phyloP scores from a whole-genome alignment of 345 rosid genomes.

The Geranium rotundifolium region DNA sequence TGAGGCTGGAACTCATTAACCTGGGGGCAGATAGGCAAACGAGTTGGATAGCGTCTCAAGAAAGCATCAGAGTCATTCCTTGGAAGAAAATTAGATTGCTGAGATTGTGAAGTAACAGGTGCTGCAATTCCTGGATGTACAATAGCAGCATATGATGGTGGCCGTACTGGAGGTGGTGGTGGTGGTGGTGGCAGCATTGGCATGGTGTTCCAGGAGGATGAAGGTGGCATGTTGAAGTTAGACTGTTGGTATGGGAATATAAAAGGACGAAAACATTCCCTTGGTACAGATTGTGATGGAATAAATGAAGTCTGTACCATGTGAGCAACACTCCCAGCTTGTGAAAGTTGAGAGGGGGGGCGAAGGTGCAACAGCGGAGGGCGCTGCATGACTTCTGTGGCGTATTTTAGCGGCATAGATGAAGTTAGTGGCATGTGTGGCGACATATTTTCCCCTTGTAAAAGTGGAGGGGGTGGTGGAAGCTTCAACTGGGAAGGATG shows the following conservation, averaged over 20 bases:
- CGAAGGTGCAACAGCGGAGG: constrained; percentile 10
- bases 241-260: constrained; percentile 26
- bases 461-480: constrained; percentile 8
- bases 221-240: constrained; percentile 16
- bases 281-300: constrained; percentile 19
- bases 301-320: constrained; percentile 8
- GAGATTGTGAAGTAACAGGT: constrained; percentile 19
- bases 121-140: constrained; percentile 8
- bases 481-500: constrained; percentile 12
- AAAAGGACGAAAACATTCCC: constrained; percentile 22
- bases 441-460: constrained; percentile 11
- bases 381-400: constrained; percentile 7
- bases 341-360: constrained; percentile 10
- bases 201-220: constrained; percentile 21
- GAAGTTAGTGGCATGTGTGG: constrained; percentile 12
- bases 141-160: constrained; percentile 7
- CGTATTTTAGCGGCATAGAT: constrained; percentile 11
- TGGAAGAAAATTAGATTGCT: constrained; percentile 20
- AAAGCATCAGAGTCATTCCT: constrained; percentile 20
- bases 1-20: constrained; percentile 24
- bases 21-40: constrained; percentile 18
- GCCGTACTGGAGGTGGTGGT: constrained; percentile 13
- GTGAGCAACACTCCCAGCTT: constrained; percentile 9
- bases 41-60: constrained; percentile 19
- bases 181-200: constrained; percentile 12